phyloP scores from a whole-genome alignment of 1,284 basidiomycete genomes.

The Tylopilus orsonianus region DNA sequence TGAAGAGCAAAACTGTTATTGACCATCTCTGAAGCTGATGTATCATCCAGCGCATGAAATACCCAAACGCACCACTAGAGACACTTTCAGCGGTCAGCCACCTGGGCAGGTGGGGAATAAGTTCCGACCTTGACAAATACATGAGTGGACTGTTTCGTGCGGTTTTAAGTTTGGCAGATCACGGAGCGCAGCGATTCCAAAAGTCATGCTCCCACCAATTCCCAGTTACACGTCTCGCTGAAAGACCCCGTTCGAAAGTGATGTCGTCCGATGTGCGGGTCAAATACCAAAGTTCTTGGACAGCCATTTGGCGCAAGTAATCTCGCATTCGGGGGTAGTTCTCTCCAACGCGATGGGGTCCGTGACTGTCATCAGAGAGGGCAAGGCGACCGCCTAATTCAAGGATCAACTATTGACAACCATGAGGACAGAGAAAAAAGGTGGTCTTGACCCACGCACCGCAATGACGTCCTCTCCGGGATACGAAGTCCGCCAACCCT shows the following conservation, averaged over 20 bases:
- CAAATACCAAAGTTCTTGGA: constrained; percentile 75
- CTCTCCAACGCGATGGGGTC: constrained; percentile 82
- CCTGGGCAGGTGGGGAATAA: constrained; percentile 28
- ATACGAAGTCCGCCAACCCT: constrained; percentile 86
- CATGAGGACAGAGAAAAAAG: constrained; percentile 25
- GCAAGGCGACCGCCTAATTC: constrained; percentile 71
- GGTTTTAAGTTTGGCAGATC: constrained; percentile 16
- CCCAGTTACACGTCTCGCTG: constrained; percentile 44
- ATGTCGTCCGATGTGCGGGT: constrained; percentile 34
- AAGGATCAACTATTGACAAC: constrained; percentile 61
- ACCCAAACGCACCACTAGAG: constrained; percentile 14
- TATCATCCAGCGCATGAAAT: constrained; percentile 15
- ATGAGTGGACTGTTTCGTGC: constrained; percentile 8
- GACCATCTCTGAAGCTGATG: constrained; percentile 6
- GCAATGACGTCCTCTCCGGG: constrained; percentile 77
- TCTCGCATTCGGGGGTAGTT: constrained; percentile 73
- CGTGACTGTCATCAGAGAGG: constrained; percentile 96
- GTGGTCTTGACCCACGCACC: constrained; percentile 46
- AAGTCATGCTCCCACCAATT: constrained; percentile 60
- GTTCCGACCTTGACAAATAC: constrained; percentile 34
- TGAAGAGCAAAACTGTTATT: constrained; percentile 1
- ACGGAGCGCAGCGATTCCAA: constrained; percentile 40
- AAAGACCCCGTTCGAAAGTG: constrained; percentile 42
- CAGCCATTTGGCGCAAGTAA: constrained; percentile 65
- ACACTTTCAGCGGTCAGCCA: constrained; percentile 15